These are phyloP conservation scores for Nicotiana tomentosiformis DNA, from an alignment of 257 asterid genomes.

Conservation along the genomic window DNA sequence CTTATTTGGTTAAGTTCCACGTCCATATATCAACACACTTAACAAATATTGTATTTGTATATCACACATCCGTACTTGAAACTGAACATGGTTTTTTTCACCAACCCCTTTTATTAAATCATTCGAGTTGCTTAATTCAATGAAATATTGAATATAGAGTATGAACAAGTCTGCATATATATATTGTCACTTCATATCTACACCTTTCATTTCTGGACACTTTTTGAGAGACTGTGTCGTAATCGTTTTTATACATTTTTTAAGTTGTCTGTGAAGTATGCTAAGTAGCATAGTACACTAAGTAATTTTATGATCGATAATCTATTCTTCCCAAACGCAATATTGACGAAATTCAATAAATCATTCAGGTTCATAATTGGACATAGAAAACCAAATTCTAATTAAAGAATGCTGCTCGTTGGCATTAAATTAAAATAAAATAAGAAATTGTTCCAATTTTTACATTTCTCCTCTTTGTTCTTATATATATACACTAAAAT, in stretches of 20 bases:
- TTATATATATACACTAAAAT: not conserved
- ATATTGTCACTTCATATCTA: not conserved
- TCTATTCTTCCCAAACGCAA: not conserved
- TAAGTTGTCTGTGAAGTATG: too few species aligned
- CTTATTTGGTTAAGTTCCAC: too few species aligned
- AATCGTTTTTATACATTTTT: too few species aligned
- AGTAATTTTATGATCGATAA: not conserved
- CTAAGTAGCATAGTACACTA: not conserved
- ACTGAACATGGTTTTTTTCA: not conserved
- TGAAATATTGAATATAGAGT: not conserved
- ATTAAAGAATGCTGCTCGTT: not conserved
- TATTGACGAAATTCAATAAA: not conserved
- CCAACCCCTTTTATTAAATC: not conserved
- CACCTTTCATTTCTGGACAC: not conserved
- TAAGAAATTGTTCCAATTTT: too few species aligned
- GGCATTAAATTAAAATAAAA: too few species aligned
- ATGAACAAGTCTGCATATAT: not conserved
- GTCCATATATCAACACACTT: too few species aligned
- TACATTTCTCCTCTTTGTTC: not conserved
- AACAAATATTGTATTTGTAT: too few species aligned
- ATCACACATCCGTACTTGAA: too few species aligned
- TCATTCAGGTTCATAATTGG: not conserved
- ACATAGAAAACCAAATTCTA: not conserved
- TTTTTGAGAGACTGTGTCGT: not conserved
- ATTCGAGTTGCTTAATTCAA: not conserved